phyloP scores from a whole-genome alignment of 1,284 basidiomycete species.

The Ustilago trichophora region DNA sequence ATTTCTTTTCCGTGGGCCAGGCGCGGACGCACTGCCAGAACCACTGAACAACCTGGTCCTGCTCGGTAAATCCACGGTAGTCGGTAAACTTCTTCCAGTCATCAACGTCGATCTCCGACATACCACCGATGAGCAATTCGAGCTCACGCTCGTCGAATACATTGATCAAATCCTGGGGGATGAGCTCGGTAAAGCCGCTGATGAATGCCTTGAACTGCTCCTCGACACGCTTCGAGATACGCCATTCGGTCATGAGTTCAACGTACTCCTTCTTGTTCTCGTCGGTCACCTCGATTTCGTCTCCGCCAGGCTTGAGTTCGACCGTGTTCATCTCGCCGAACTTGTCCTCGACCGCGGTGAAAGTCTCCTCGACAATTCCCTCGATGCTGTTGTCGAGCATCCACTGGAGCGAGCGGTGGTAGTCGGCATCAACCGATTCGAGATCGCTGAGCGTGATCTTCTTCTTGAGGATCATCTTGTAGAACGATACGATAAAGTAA shows the following conservation, averaged over 20 bases:
- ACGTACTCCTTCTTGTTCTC: conserved; percentile 99
- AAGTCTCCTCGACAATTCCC: conserved; percentile 65
- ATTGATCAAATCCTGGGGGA: conserved; percentile 91
- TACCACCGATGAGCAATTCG: conserved; percentile 90
- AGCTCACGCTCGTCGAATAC: conserved; percentile 98
- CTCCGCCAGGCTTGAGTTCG: conserved; percentile 88
- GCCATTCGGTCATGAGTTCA: conserved; percentile 90
- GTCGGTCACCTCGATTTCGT: conserved; percentile 86
- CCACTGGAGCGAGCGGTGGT: conserved; percentile 92
- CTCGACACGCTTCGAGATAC: conserved; percentile 88
- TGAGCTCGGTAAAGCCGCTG: conserved; percentile 92
- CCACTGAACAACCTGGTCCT: conserved; percentile 86
- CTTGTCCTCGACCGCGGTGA: conserved; percentile 82
- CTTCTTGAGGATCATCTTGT: conserved; percentile 83
- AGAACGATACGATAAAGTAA: conserved; percentile 98
- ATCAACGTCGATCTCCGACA: conserved; percentile 92
- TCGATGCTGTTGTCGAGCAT: conserved; percentile 72
- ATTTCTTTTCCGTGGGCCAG: conserved; percentile 96
- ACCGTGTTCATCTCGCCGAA: conserved; percentile 96
- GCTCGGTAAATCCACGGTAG: conserved; percentile 71
- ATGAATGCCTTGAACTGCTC: conserved; percentile 97
- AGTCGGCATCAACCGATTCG: conserved; percentile 66
- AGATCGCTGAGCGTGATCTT: conserved; percentile 65
- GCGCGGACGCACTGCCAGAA: conserved; percentile 98
- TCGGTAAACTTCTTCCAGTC: conserved; percentile 75